A percentile compares a stretch with the other conserved stretches of the same genome.
These are phyloP conservation scores for Aspergillus piperis DNA, from an alignment of 2,329 filamentous ascomycete species.

Conservation along the genomic window DNA sequence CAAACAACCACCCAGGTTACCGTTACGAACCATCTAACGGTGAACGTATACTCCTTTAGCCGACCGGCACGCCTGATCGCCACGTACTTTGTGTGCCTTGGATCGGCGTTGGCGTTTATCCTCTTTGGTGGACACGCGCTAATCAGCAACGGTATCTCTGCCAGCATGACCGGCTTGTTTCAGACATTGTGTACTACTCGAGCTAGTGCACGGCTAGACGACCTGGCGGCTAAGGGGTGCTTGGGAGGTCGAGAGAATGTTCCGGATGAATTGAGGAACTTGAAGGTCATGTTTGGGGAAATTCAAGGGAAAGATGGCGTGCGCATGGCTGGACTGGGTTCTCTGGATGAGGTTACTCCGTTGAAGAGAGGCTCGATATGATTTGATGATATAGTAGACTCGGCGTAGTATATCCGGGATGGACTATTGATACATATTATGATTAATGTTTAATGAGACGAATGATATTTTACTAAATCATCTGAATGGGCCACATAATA, in stretches of 20 bases:
- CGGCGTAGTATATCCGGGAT: too few relatives aligned
- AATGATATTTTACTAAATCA: too few relatives aligned
- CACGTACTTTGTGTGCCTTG: slow-evolving; percentile 10
- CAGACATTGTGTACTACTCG: slow-evolving; percentile 16
- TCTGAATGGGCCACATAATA: too few relatives aligned
- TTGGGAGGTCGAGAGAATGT: slow-evolving; percentile 20
- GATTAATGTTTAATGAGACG: too few relatives aligned
- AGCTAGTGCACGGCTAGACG: slow-evolving; percentile 7
- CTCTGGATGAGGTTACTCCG: not conserved
- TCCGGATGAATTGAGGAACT: slow-evolving; percentile 15
- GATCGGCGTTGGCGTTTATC: slow-evolving; percentile 7
- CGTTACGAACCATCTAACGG: slow-evolving; percentile 3
- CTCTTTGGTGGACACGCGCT: slow-evolving; percentile 10
- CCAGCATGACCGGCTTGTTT: slow-evolving; percentile 10
- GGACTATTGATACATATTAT: too few relatives aligned
- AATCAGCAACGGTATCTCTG: slow-evolving; percentile 16
- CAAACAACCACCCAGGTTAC: not conserved
- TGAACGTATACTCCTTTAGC: slow-evolving; percentile 13
- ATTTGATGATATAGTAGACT: not conserved
- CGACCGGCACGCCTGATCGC: slow-evolving; percentile 5
- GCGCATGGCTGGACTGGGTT: not conserved
- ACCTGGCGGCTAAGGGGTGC: slow-evolving; percentile 14
- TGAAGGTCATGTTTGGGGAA: slow-evolving; percentile 20
- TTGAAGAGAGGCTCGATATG: not conserved
- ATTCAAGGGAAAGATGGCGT: not conserved